Evolutionary conservation across 176 grass and related monocot genomes (phyloP), one percentile per base, ranked within the genome.

Genomic region (Triticum timopheevii): DNA sequence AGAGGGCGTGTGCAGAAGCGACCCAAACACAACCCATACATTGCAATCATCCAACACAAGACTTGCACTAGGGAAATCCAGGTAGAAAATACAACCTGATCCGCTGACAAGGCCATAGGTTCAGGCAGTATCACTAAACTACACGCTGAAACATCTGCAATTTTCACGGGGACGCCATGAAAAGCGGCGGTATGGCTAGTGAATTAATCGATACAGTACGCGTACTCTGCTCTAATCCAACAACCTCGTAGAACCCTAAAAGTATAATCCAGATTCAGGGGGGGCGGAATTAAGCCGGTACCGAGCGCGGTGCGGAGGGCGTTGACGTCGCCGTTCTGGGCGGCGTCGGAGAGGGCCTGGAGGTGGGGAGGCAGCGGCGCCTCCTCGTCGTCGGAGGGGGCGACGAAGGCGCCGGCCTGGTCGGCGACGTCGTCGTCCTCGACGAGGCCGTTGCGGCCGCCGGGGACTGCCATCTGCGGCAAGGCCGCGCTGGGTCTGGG

Each of bases 331-430:
- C 97, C 97, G 22, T 80, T 80, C 88, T 96, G 92, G 47, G 93
- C 92, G 82, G 94, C 92, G 76, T 85, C 91, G 75, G 90, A 82
- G 85, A 98, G 94, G 19, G 90, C 78, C 40, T 88, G 90, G 89
- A 98, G 97, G 67, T 98, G 88, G 70, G 85, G 73, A 31, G 96
- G 93, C 54, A 93, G 76, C 7, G 84, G 91, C 59, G 49, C 73
- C 6, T 98, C 93, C 28, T 92, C 92, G 28, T 89, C 92, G 13
- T 88, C 92, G 28, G 81, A 80, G 50, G 36, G 15, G 38, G 9
- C 77, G 77, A 1, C 67, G 76, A 84, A 84, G 61, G 50, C 81
- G 69, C 87, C 89, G 61, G 28, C 85, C n/a, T 80, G 50, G 11
- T 82, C 84, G 49, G 25, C 88, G 38, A 77, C 50, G 30, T 81